Evolutionary conservation across 2,329 filamentous ascomycete species (phyloP).

Genomic region (Trichoderma arundinaceum): DNA sequence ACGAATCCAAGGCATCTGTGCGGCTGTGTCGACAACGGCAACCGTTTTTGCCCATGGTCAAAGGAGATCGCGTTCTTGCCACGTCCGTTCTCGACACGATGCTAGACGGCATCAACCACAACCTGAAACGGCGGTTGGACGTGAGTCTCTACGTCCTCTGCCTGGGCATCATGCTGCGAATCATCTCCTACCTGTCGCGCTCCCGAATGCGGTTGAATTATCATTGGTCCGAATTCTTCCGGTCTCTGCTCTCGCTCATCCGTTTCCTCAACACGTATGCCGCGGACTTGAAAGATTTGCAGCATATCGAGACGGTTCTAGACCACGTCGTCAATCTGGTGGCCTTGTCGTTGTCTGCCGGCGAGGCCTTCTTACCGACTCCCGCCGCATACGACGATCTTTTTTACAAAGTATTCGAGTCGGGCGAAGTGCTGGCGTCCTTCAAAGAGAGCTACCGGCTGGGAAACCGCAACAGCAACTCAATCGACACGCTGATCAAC

Average conservation of each 20-base stretch:
- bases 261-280: slow-evolving; percentile 90
- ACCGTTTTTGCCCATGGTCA: slow-evolving; percentile 79
- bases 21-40: slow-evolving; percentile 88
- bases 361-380: slow-evolving; percentile 89
- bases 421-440: slow-evolving; percentile 78
- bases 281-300: slow-evolving; percentile 71
- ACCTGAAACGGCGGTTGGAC: slow-evolving; percentile 83
- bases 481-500: slow-evolving; percentile 82
- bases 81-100: slow-evolving; percentile 83
- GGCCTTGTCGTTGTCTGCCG: slow-evolving; percentile 80
- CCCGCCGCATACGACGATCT: slow-evolving; percentile 91
- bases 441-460: slow-evolving; percentile 80
- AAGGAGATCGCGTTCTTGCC: slow-evolving; percentile 73
- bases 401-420: slow-evolving; percentile 98
- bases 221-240: slow-evolving; percentile 96
- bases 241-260: slow-evolving; percentile 83
- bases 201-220: slow-evolving; percentile 82
- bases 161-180: slow-evolving; percentile 79
- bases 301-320: slow-evolving; percentile 74
- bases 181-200: slow-evolving; percentile 83
- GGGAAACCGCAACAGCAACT: slow-evolving; percentile 63
- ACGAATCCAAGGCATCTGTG: slow-evolving; percentile 74
- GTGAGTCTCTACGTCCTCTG: slow-evolving; percentile 82
- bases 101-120: slow-evolving; percentile 92
- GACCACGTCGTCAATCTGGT: slow-evolving; percentile 81